Conservation (phyloP, 2,329 filamentous ascomycete species). For the Tolypocladium ovalisporum region DNA sequence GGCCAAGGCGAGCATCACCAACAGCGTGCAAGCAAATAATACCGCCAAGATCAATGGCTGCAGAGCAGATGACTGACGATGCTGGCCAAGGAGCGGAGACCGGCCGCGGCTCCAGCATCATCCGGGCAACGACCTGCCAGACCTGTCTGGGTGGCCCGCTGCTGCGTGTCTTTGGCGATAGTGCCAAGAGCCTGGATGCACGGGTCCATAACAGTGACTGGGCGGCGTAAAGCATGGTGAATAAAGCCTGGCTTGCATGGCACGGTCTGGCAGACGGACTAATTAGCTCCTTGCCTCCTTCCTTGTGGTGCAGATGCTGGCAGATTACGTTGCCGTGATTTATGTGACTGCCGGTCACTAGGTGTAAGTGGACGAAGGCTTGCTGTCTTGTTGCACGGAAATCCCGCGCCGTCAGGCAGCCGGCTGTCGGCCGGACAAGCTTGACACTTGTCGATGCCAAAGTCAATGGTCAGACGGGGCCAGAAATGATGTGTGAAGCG, state of each 20-base stretch:
- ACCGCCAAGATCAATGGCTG: not conserved
- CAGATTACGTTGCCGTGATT: not conserved
- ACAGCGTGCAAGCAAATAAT: not conserved
- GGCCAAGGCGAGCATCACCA: not conserved
- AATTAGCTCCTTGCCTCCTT: not conserved
- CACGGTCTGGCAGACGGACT: not conserved
- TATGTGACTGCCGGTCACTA: not conserved
- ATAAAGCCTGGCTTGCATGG: not conserved
- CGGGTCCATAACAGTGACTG: not conserved
- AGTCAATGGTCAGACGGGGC: not conserved
- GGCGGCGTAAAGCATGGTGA: not conserved
- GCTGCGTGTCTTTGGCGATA: not conserved
- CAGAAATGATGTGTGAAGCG: not conserved
- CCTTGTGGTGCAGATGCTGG: not conserved
- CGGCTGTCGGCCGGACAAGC: not conserved
- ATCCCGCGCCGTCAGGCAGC: not conserved
- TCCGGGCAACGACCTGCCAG: not conserved
- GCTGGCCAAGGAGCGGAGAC: not conserved
- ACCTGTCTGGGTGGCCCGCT: not conserved
- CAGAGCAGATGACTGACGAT: not conserved
- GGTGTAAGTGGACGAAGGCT: not conserved
- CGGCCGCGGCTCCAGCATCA: not conserved
- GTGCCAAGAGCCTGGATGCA: not conserved
- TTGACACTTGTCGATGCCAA: not conserved
- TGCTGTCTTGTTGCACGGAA: not conserved